Base-by-base conservation (phyloP, 805 yeast species). In the Blastobotrys peoriensis region DNA sequence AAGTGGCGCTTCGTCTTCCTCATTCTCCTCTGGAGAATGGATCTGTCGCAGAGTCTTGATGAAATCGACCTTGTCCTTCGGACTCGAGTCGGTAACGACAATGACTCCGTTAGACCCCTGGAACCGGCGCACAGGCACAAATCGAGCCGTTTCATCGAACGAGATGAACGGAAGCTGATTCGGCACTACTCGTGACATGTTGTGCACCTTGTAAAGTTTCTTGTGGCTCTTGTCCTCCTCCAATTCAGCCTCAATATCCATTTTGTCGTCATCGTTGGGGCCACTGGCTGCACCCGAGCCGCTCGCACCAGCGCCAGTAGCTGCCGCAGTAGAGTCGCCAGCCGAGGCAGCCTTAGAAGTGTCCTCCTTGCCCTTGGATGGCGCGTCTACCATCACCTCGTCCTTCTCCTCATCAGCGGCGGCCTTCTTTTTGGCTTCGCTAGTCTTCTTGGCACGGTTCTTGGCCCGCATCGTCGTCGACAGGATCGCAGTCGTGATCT, bases 391-490 rank as follows among this genome's bases (percentile, higher is more conserved):
- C 40, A 38, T 38, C 13, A 28, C 57, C 22, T 62, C 66, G 33
- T 70, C 76, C 17, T 58, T 63, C 35, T 55, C 59, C 22, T 64
- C 69, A n/a, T 56, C 57, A 21, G 47, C 55, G 23, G 38, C 47
- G 23, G 71, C 79, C 45, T 74, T 75, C 56, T 72, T 69, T 59
- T 74, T 74, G 53, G 71, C 70, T 36, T 74, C 74, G 50, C 70
- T 69, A 34, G 72, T 70, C 67, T 78, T 79, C 69, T 78, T 81
- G 20, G 95, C 95, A 63, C 97, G 81, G 27, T 91, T 93, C 64
- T 85, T 86, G n/a, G 96, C 96, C 63, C 81, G 83, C 15, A 81
- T 86, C 2, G 98, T 91, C 0, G 97, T 91, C 2, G 97, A 88
- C 45, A 93, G 73, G 13, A 93, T 95, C 2, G 97, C 98, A 35